Conservation (phyloP, 352 stramenopile species). For the Globisporangium carolinianum region DNA sequence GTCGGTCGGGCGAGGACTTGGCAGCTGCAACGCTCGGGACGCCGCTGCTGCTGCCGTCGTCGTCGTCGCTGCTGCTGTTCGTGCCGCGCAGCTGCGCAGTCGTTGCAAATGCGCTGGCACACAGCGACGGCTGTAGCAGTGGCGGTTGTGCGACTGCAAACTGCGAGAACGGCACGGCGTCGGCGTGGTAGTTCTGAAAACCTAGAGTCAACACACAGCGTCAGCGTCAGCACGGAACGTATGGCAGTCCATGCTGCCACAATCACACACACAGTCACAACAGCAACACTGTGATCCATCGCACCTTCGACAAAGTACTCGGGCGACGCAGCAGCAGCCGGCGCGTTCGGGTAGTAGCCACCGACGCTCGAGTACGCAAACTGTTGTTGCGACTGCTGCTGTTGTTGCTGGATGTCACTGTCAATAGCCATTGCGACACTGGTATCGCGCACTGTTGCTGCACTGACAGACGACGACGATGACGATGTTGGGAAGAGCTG, state of each 20-base stretch:
- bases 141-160: too few relatives aligned
- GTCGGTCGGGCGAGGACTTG: conserved; percentile 63
- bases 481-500: conserved; percentile 12
- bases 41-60: not conserved
- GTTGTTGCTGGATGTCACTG: not conserved
- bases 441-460: not conserved
- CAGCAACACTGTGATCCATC: not conserved
- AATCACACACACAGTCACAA: not conserved
- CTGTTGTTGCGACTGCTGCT: conserved; percentile 5
- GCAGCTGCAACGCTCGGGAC: conserved; percentile 14
- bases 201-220: too few relatives aligned
- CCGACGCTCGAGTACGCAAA: not conserved
- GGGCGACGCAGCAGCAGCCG: not conserved
- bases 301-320: conserved; percentile 15
- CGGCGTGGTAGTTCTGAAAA: too few relatives aligned
- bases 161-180: too few relatives aligned
- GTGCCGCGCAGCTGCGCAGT: conserved; percentile 2
- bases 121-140: not conserved
- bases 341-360: conserved; percentile 6
- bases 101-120: not conserved
- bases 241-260: not conserved
- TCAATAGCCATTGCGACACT: not conserved
- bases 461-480: not conserved
- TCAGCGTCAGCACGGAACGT: not conserved
- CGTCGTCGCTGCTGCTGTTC: conserved; percentile 12